Evolutionary conservation across 768 basidiomycete genomes (phyloP), one percentile per base, ranked within the genome.

Genomic region (Tylopilus cervinicoccineus): DNA sequence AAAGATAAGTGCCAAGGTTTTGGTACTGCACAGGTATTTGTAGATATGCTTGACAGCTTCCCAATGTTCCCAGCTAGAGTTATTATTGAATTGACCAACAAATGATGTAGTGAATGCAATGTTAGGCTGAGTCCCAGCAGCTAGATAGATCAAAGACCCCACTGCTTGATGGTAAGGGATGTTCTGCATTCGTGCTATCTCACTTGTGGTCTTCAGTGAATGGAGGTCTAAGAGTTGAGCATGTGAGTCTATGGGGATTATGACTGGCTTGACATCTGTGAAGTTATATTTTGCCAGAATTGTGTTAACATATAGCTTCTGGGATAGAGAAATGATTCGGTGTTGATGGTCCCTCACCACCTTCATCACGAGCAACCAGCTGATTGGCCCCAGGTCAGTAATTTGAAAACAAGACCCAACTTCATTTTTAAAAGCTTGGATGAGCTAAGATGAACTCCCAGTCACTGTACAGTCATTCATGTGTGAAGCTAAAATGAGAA

Each of bases 281-380:
- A 40, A 40, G n/a, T 40, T 40, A 16, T 38, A 38, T 38, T 38
- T 37, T 11, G 36, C 20, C 4, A 37, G 20, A 20, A 37, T 37
- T 3, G 19, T 20, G 19, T 37, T 6, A 5, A 38, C 4, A 8
- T 11, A 38, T 7, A 7, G 14, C 6, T 38, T 12, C 14, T 38
- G 14, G 12, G 13, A 23, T 2, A 38, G 13, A 6, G 38, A 23
- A 5, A 38, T 20, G 13, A 8, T 38, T 3, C 10, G 23, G 7
- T 14, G 10, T 2, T 23, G 8, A 10, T 4, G 7, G 9, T 38
- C 9, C 0, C 7, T 6, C 6, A 4, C 16, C 6, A 38, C 22
- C 7, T 38, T 38, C 22, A 38, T 38, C 3, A 12, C 4, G 6
- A 59, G 40, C 0, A 59, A 23, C 58, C 52, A 56, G 22, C 38